These are phyloP conservation scores for Paraglomus brasilianum DNA, from an alignment of 192 early-diverging fungal genomes.

Conservation along the genomic window DNA sequence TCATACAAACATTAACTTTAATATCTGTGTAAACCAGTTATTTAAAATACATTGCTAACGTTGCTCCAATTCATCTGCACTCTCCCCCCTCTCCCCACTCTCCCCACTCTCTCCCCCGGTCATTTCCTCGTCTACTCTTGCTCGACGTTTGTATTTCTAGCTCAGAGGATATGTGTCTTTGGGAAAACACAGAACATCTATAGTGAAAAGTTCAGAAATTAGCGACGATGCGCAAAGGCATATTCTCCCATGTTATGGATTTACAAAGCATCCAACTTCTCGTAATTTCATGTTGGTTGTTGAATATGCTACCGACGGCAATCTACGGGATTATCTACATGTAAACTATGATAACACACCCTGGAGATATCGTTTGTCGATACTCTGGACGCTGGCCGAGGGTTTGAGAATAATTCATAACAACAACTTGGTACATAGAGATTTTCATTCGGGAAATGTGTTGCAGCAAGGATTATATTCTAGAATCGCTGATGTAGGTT, in stretches of 20 bases:
- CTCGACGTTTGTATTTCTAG: slow-evolving; percentile 3
- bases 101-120: background rate
- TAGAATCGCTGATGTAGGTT: slow-evolving; percentile 35
- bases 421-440: slow-evolving; percentile 39
- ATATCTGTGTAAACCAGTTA: background rate
- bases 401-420: slow-evolving; percentile 42
- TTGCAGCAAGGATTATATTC: background rate
- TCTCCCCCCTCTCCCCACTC: no score
- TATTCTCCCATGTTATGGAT: slow-evolving; percentile 19
- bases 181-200: no score
- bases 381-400: slow-evolving; percentile 34
- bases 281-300: slow-evolving; percentile 42
- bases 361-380: slow-evolving; percentile 35
- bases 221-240: background rate
- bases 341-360: slow-evolving; percentile 33
- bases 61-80: background rate
- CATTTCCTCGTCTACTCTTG: background rate
- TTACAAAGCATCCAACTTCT: slow-evolving; percentile 20
- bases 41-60: background rate
- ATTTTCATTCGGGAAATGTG: slow-evolving; percentile 33
- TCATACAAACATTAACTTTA: background rate
- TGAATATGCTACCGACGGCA: slow-evolving; percentile 37
- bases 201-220: no score
- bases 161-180: background rate
- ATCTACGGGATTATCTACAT: slow-evolving; percentile 38